phyloP scores from a whole-genome alignment of 2,329 filamentous ascomycete species.

The Fusarium burgessii region DNA sequence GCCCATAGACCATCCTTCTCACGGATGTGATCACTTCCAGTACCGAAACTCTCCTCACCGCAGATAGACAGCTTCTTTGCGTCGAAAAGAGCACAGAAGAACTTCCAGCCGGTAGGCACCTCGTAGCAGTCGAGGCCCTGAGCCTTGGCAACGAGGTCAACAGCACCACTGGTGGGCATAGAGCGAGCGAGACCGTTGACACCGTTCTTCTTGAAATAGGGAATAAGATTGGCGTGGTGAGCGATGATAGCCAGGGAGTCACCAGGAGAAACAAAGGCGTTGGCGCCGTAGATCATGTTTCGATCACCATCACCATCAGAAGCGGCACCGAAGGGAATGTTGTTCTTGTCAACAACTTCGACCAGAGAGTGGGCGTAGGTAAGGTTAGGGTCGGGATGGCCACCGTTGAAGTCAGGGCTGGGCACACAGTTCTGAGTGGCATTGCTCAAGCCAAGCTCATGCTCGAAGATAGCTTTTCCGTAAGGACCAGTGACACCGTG shows the following conservation, averaged over 20 bases:
- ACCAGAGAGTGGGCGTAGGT: slow-evolving; percentile 97
- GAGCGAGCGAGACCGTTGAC: slow-evolving; percentile 95
- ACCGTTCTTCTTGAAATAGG: slow-evolving; percentile 98
- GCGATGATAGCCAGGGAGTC: slow-evolving; percentile 98
- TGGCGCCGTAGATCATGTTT: slow-evolving; percentile 99
- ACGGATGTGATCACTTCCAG: slow-evolving; percentile 97
- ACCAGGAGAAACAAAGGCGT: slow-evolving; percentile 95
- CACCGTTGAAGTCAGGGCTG: slow-evolving; percentile 94
- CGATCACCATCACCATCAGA: slow-evolving; percentile 98
- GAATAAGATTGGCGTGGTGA: slow-evolving; percentile 94
- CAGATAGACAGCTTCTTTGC: slow-evolving; percentile 97
- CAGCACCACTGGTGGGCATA: slow-evolving; percentile 96
- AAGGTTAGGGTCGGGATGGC: slow-evolving; percentile 97
- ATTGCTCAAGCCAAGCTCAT: slow-evolving; percentile 85
- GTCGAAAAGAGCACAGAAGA: slow-evolving; percentile 97
- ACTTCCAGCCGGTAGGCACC: slow-evolving; percentile 99
- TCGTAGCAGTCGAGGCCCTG: slow-evolving; percentile 94
- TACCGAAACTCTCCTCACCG: slow-evolving; percentile 98
- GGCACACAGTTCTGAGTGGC: slow-evolving; percentile 92
- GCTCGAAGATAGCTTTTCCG: slow-evolving; percentile 92
- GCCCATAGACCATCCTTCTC: slow-evolving; percentile 99
- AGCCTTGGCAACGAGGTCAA: slow-evolving; percentile 95
- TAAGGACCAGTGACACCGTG: slow-evolving; percentile 96
- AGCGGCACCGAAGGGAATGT: slow-evolving; percentile 94
- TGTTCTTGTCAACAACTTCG: slow-evolving; percentile 89